Conservation (phyloP, 345 rosid genomes). For the Erysimum cheiranthoides region DNA sequence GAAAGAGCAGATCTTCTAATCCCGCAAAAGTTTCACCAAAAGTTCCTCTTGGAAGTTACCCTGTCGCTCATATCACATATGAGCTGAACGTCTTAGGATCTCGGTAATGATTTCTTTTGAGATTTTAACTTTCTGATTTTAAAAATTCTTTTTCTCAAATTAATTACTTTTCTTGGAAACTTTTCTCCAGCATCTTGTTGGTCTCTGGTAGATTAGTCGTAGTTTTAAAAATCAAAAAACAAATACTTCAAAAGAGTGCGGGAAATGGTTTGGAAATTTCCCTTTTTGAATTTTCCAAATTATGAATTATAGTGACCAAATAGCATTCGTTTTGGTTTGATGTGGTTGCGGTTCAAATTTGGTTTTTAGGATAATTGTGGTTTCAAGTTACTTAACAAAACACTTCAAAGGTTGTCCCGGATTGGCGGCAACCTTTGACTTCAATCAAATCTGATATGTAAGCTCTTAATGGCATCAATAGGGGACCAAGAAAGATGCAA, state of each 20-base stretch:
- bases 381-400: too few species aligned
- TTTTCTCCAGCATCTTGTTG: not conserved
- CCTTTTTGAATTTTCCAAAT: not conserved
- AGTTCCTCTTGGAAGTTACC: constrained; percentile 68
- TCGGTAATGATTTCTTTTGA: constrained; percentile 54
- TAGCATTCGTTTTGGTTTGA: not conserved
- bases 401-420: too few species aligned
- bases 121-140: not conserved
- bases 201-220: not conserved
- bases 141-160: not conserved
- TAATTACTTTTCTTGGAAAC: not conserved
- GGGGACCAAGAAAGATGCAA: constrained; percentile 88
- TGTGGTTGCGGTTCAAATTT: not conserved
- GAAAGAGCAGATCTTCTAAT: constrained; percentile 59
- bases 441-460: constrained; percentile 2
- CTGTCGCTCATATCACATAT: constrained; percentile 73
- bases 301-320: not conserved
- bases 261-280: not conserved
- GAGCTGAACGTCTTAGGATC: constrained; percentile 89
- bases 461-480: constrained; percentile 36
- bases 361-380: not conserved
- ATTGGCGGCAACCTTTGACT: not conserved
- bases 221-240: not conserved
- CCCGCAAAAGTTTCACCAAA: constrained; percentile 61
- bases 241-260: not conserved